Percentiles rank a stretch among this genome's conserved stretches.
Conservation (phyloP, 2,329 filamentous ascomycete genomes). For the Aspergillus ruber region DNA sequence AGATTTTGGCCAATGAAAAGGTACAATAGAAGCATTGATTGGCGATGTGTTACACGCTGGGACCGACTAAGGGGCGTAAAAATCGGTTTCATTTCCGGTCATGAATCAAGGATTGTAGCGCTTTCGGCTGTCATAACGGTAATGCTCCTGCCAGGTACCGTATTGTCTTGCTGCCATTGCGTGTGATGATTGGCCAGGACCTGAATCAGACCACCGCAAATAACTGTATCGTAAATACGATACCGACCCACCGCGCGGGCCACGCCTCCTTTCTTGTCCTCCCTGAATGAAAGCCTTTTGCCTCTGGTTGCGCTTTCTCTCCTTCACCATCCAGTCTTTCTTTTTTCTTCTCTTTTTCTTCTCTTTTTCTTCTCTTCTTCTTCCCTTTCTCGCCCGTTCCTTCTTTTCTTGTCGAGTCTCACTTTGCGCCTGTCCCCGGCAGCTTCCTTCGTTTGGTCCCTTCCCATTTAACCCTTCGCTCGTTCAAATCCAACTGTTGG, state of each 20-base stretch:
- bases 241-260: conserved; percentile 19
- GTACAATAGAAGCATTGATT: neutral
- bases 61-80: conserved; percentile 4
- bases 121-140: conserved; percentile 1
- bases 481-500: conserved; percentile 20
- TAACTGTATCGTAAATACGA: conserved; percentile 4
- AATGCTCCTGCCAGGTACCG: conserved; percentile 2
- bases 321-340: conserved; percentile 12
- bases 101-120: too few species aligned
- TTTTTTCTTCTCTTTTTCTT: conserved; percentile 29
- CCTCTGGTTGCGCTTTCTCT: conserved; percentile 11
- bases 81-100: conserved; percentile 7
- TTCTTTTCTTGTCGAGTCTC: conserved; percentile 14
- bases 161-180: neutral
- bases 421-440: conserved; percentile 11
- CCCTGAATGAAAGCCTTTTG: conserved; percentile 18
- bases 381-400: conserved; percentile 26
- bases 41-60: conserved; percentile 12
- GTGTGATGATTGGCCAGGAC: neutral
- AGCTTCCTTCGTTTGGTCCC: conserved; percentile 17
- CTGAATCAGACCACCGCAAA: neutral
- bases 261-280: conserved; percentile 26
- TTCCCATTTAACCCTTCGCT: conserved; percentile 30
- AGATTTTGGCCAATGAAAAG: neutral
- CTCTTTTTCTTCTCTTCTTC: conserved; percentile 23